phyloP scores from a whole-genome alignment of 2,329 filamentous ascomycete species.

The Exophiala aquamarina region DNA sequence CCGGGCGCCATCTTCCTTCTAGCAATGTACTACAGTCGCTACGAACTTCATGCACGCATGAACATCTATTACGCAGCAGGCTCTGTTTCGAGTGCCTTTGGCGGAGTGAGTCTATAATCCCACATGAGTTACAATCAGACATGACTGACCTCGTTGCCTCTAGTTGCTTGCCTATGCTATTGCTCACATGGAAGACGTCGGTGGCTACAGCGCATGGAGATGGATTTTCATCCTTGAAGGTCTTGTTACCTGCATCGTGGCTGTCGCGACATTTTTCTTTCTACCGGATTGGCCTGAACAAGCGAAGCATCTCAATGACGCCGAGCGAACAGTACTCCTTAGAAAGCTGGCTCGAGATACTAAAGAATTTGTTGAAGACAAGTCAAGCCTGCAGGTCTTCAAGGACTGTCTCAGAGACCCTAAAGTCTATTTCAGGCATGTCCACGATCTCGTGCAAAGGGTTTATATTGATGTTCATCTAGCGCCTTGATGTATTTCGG shows the following conservation, averaged over 20 bases:
- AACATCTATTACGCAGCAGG: constrained; percentile 31
- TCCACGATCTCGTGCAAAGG: too few species aligned
- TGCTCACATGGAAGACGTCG: constrained; percentile 48
- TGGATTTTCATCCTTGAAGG: constrained; percentile 35
- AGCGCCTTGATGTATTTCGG: constrained; percentile 31
- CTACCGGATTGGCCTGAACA: constrained; percentile 44
- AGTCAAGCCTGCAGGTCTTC: not conserved
- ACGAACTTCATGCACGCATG: constrained; percentile 36
- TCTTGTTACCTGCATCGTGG: constrained; percentile 43
- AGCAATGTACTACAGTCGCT: constrained; percentile 34
- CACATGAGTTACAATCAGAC: not conserved
- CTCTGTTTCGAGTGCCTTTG: constrained; percentile 38
- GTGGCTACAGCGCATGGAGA: constrained; percentile 18
- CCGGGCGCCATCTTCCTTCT: constrained; percentile 13
- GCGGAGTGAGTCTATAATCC: constrained; percentile 34
- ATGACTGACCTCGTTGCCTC: constrained; percentile 15
- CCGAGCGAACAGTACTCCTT: constrained; percentile 42
- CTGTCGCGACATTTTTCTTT: constrained; percentile 39
- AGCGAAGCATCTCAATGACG: constrained; percentile 27
- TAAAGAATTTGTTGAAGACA: constrained; percentile 1
- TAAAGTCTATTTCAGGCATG: constrained; percentile 41
- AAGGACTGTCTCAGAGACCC: constrained; percentile 24
- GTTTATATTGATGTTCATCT: too few species aligned
- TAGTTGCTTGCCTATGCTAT: constrained; percentile 53
- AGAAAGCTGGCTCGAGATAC: constrained; percentile 27